Evolutionary conservation across 2,329 filamentous ascomycete species (phyloP).

Genomic region (Neofusicoccum laricinum): DNA sequence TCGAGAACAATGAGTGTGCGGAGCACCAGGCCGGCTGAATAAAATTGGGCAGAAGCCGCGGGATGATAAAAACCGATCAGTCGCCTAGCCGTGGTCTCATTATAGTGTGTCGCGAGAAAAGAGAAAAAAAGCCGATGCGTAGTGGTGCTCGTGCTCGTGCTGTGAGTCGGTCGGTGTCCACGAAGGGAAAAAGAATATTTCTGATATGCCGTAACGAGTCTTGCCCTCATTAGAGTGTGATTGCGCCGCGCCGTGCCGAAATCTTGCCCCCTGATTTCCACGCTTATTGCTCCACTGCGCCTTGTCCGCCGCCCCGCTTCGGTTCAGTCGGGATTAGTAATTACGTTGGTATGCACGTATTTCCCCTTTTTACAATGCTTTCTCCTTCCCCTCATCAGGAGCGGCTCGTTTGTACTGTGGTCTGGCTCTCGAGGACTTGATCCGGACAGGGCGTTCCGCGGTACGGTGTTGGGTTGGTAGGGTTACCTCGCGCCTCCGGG

Average conservation of each 20-base stretch:
- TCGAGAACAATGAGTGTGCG: background rate
- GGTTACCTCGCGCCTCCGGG: slow-evolving; percentile 1
- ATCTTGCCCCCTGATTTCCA: slow-evolving; percentile 5
- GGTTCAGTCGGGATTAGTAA: slow-evolving; percentile 7
- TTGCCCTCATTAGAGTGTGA: slow-evolving; percentile 8
- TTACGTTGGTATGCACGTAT: slow-evolving; percentile 13
- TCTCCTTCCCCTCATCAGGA: background rate
- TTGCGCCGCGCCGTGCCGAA: background rate
- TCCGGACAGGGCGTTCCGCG: background rate
- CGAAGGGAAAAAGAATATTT: background rate
- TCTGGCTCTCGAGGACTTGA: background rate
- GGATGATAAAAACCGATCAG: background rate
- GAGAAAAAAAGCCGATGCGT: slow-evolving; percentile 7
- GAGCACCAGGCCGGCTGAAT: slow-evolving; percentile 8
- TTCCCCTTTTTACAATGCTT: slow-evolving; percentile 1
- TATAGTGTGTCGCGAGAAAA: background rate
- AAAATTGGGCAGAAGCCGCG: slow-evolving; percentile 4
- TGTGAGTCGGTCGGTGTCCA: background rate
- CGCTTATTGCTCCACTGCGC: slow-evolving; percentile 1
- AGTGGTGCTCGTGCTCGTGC: slow-evolving; percentile 3
- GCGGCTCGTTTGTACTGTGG: background rate
- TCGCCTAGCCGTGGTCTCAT: slow-evolving; percentile 11
- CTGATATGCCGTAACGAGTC: slow-evolving; percentile 4
- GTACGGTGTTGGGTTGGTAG: background rate
- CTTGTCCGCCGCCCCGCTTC: slow-evolving; percentile 2